Evolutionary conservation across 2,329 filamentous ascomycete genomes (phyloP).

Genomic region (Colletotrichum lentis): DNA sequence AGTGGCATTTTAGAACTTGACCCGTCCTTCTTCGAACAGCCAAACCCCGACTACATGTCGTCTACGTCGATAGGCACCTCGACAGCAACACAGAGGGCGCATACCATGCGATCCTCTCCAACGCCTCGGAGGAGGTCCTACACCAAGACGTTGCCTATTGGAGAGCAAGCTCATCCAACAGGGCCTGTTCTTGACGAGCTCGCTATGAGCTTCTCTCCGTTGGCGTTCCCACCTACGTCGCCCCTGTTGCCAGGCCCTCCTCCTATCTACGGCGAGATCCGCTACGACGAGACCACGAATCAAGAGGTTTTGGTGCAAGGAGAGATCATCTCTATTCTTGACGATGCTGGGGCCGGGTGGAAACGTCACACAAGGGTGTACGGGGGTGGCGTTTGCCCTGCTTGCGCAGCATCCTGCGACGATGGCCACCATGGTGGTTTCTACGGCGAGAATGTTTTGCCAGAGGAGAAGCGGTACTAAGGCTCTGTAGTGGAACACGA

Average conservation of each 20-base stretch:
- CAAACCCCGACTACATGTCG: constrained; percentile 59
- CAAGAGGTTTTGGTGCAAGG: constrained; percentile 56
- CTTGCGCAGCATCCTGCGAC: constrained; percentile 59
- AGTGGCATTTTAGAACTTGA: constrained; percentile 49
- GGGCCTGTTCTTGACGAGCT: constrained; percentile 36
- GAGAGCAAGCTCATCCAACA: constrained; percentile 42
- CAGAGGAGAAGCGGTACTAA: constrained; percentile 58
- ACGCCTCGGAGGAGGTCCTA: constrained; percentile 55
- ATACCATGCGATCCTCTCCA: constrained; percentile 42
- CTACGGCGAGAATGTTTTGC: constrained; percentile 63
- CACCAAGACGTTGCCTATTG: constrained; percentile 52
- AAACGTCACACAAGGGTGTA: constrained; percentile 67
- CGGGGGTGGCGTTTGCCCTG: constrained; percentile 65
- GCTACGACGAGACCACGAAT: constrained; percentile 42
- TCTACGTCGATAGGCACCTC: constrained; percentile 44
- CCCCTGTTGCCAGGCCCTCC: constrained; percentile 60
- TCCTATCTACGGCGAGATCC: constrained; percentile 44
- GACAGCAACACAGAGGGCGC: constrained; percentile 39
- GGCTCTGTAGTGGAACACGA: background rate
- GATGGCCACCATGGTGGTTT: constrained; percentile 57
- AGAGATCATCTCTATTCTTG: constrained; percentile 59
- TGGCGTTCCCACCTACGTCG: constrained; percentile 59
- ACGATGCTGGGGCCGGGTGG: constrained; percentile 61
- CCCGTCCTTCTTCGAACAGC: constrained; percentile 56
- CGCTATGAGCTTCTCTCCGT: constrained; percentile 52